Evolutionary conservation across 495 filamentous ascomycete species (phyloP).

Genomic region (Penicillium antarcticum): DNA sequence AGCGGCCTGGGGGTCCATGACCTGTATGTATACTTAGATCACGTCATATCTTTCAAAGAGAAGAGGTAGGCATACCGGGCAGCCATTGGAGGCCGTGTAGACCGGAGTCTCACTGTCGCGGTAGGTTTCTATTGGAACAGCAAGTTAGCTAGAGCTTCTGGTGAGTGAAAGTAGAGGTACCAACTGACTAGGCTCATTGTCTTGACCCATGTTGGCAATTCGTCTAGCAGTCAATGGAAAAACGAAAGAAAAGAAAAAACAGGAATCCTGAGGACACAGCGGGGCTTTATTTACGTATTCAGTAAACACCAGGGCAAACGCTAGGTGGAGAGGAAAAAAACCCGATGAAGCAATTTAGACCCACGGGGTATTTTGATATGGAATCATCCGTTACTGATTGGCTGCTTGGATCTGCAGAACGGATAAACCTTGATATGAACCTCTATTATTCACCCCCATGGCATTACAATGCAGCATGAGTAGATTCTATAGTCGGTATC

Average conservation of each 20-base stretch:
- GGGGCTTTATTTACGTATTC: background rate
- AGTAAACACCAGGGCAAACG: background rate
- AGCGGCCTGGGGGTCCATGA: conserved; percentile 55
- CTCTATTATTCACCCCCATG: too few species aligned
- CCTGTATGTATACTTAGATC: conserved; percentile 22
- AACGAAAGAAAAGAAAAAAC: background rate
- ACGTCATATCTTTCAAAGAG: background rate
- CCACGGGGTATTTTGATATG: background rate
- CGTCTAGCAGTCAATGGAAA: background rate
- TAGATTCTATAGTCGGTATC: too few species aligned
- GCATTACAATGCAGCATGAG: too few species aligned
- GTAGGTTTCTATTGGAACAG: conserved; percentile 36
- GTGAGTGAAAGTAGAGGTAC: background rate
- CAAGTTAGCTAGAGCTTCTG: background rate
- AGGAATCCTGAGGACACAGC: background rate
- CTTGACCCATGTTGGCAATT: conserved; percentile 15
- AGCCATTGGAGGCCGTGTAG: conserved; percentile 62
- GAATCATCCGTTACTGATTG: background rate
- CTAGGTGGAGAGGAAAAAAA: background rate
- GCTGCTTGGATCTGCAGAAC: background rate
- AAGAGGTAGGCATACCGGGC: conserved; percentile 17
- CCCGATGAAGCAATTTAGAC: background rate
- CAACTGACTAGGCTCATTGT: conserved; percentile 12
- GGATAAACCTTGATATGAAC: too few species aligned
- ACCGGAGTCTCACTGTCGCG: conserved; percentile 54